Base-by-base conservation (phyloP, 106 monocot genomes). In the Xerophyta viscosa region DNA sequence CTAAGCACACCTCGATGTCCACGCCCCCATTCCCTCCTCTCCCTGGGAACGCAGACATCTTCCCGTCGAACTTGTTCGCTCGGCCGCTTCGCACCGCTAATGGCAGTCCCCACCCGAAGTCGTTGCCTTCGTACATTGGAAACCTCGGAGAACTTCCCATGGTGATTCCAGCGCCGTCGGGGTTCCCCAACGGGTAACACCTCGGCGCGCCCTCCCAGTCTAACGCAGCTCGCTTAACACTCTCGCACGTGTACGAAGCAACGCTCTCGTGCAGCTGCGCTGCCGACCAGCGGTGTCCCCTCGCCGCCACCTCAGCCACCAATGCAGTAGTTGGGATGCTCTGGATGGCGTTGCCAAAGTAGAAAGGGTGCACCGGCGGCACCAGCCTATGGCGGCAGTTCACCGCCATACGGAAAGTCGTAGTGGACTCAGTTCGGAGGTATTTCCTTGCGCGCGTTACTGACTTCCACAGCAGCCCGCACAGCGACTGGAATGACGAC, bases 301-400 rank as follows among this genome's bases (percentile, higher is more conserved):
- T 61, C 2, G 49, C 24, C 2, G 24, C 20, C 65, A 87, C 68
- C 22, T 83, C 83, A 18, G 43, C 68, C 56, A 77, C 92, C n/a
- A 41, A 12, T 8, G 87, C 80, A 18, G 69, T 52, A 41, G 83
- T 83, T n/a, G 77, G 71, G 14, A 85, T 62, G 74, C 80, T 75
- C 73, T 92, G 91, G 26, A 92, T 86, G 14, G 91, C 91, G 73
- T 92, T 92, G n/a, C 91, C 91, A 50, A 92, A 92, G 78, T 92
- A 92, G 29, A 48, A 37, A 4, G 70, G 29, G 46, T 71, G 63
- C 20, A 86, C 67, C 10, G 46, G 18, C n/a, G 91, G 91, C 27
- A 24, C 29, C 30, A 92, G 31, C 14, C 91, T 57, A 61, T 79
- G 75, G 20, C 91, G 75, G 67, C 91, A 92, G 86, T 92, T 92